A percentile compares a stretch with the other conserved stretches of the same genome.
phyloP scores from a whole-genome alignment of 495 filamentous ascomycete species.

The Podospora anserina region DNA sequence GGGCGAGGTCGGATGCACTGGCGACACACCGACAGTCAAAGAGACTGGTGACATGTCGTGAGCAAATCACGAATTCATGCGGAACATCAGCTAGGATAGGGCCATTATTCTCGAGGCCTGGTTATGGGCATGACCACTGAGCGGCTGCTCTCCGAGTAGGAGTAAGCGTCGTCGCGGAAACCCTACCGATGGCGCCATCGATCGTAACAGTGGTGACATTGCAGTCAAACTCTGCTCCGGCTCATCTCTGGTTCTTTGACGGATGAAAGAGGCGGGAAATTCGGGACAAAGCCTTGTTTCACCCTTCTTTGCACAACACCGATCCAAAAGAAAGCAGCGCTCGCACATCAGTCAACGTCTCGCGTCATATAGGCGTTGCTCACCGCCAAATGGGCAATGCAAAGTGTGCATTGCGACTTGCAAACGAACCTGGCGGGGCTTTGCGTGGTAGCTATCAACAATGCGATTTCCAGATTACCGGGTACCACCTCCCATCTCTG shows the following conservation, averaged over 20 bases:
- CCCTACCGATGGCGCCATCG: slow-evolving; percentile 35
- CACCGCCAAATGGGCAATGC: neutral
- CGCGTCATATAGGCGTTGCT: neutral
- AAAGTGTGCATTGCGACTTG: neutral
- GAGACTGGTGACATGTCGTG: slow-evolving; percentile 25
- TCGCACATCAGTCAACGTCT: neutral
- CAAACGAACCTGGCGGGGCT: neutral
- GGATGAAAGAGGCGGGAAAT: neutral
- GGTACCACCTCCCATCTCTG: neutral
- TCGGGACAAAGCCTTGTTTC: neutral
- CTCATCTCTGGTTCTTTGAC: neutral
- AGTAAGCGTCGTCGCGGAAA: slow-evolving; percentile 16
- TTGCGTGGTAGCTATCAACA: neutral
- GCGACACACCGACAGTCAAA: slow-evolving; percentile 2
- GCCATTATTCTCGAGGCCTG: neutral
- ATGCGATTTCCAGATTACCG: neutral
- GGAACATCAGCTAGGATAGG: slow-evolving; percentile 5
- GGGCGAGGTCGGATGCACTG: slow-evolving; percentile 18
- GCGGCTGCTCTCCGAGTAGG: neutral
- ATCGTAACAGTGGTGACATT: slow-evolving; percentile 34
- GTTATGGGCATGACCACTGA: neutral
- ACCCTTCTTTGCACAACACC: neutral
- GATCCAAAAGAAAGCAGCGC: neutral
- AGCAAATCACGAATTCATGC: slow-evolving; percentile 27
- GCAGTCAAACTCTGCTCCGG: slow-evolving; percentile 5